phyloP scores from a whole-genome alignment of 306 rosid species.

The Prunus armeniaca region DNA sequence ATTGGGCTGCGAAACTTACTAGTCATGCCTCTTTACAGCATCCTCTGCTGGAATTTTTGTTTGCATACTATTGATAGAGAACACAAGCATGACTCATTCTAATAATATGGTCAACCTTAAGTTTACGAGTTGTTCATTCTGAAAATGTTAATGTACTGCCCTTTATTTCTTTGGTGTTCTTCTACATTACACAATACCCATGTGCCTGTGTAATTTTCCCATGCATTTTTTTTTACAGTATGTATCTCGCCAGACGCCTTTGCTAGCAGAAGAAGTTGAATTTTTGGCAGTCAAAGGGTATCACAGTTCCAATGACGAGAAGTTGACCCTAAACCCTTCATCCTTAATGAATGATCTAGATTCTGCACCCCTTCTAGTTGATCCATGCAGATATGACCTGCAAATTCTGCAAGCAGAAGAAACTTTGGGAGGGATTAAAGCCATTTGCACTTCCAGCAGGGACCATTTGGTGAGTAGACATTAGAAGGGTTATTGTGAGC shows the following conservation, averaged over 20 bases:
- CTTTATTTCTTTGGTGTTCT: too few species aligned
- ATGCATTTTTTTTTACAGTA: slow-evolving; percentile 43
- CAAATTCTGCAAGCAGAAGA: slow-evolving; percentile 63
- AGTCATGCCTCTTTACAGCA: background rate
- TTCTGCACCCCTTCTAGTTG: slow-evolving; percentile 34
- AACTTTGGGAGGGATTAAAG: slow-evolving; percentile 60
- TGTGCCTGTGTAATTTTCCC: background rate
- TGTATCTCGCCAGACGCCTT: slow-evolving; percentile 54
- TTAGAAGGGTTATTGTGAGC: background rate
- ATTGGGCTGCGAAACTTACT: background rate
- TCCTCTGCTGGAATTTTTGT: background rate
- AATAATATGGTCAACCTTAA: background rate
- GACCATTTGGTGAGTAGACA: slow-evolving; percentile 62
- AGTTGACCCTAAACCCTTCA: slow-evolving; percentile 10
- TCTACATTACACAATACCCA: background rate
- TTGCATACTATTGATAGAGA: background rate
- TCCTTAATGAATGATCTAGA: slow-evolving; percentile 25
- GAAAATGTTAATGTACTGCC: background rate
- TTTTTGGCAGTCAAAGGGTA: slow-evolving; percentile 57
- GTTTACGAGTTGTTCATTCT: background rate
- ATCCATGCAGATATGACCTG: slow-evolving; percentile 57
- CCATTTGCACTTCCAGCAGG: slow-evolving; percentile 48
- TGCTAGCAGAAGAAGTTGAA: slow-evolving; percentile 69
- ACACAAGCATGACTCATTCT: background rate
- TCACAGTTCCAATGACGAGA: slow-evolving; percentile 16